Evolutionary conservation across 306 rosid species (phyloP).

Genomic region (Rosa rugosa): DNA sequence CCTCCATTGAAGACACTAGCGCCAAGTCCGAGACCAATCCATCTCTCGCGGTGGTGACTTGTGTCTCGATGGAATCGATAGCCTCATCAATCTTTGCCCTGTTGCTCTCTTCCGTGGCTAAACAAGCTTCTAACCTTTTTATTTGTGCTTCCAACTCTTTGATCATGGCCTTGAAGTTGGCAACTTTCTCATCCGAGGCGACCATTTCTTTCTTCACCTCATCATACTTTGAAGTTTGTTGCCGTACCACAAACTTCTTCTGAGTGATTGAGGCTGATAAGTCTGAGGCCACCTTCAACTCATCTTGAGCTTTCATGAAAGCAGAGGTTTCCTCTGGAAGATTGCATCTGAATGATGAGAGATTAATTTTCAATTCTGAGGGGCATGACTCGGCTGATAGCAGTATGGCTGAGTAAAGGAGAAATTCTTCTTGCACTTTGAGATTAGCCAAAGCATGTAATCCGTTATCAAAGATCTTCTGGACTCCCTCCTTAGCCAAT

Average conservation of each 20-base stretch:
- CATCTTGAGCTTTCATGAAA: background rate
- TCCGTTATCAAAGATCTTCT: no score
- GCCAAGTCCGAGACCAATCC: no score
- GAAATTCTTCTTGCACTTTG: no score
- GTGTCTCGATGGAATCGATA: background rate
- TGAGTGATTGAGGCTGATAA: background rate
- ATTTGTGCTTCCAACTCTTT: slow-evolving; percentile 1
- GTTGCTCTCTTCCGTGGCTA: background rate
- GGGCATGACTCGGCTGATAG: no score
- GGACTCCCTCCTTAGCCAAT: no score
- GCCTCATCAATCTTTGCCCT: slow-evolving; percentile 1
- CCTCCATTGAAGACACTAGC: slow-evolving; percentile 1
- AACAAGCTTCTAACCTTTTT: background rate
- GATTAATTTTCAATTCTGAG: background rate
- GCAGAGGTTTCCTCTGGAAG: background rate
- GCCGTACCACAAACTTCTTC: background rate
- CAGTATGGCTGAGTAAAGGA: no score
- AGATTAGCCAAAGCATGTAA: no score
- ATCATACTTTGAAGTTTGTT: background rate
- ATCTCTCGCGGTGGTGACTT: no score
- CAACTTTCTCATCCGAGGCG: background rate
- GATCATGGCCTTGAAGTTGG: background rate
- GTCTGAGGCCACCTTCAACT: background rate
- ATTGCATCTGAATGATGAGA: background rate
- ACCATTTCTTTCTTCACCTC: background rate